Percentiles rank a stretch among this genome's conserved stretches.
phyloP scores from a whole-genome alignment of 2,329 filamentous ascomycete genomes.

The Talaromyces sp. region DNA sequence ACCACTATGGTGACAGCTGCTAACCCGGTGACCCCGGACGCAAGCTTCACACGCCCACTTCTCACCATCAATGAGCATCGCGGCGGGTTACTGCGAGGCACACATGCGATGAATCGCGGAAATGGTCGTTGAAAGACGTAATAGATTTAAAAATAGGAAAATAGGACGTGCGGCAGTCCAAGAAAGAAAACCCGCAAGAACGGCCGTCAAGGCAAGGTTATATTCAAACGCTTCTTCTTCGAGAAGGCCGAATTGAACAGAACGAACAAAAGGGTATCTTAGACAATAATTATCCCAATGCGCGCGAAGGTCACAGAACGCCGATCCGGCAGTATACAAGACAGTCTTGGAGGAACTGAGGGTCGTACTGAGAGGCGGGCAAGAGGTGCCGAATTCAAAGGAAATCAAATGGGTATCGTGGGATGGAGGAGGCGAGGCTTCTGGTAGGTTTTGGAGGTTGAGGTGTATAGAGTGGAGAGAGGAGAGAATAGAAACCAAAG shows the following conservation, averaged over 20 bases:
- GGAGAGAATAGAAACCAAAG: slow-evolving; percentile 26
- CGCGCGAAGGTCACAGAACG: slow-evolving; percentile 24
- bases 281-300: slow-evolving; percentile 32
- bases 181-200: slow-evolving; percentile 13
- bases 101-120: slow-evolving; percentile 46
- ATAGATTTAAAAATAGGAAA: slow-evolving; percentile 20
- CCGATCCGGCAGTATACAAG: slow-evolving; percentile 21
- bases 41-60: slow-evolving; percentile 98
- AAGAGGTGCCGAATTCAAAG: slow-evolving; percentile 15
- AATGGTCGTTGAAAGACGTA: slow-evolving; percentile 17
- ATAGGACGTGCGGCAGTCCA: slow-evolving; percentile 8
- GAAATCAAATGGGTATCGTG: slow-evolving; percentile 20
- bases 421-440: slow-evolving; percentile 14
- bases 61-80: slow-evolving; percentile 88
- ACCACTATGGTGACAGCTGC: slow-evolving; percentile 97
- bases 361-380: slow-evolving; percentile 12
- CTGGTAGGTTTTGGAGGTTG: slow-evolving; percentile 12
- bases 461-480: slow-evolving; percentile 23
- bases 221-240: slow-evolving; percentile 29
- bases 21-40: slow-evolving; percentile 96
- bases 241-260: slow-evolving; percentile 30
- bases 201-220: slow-evolving; percentile 37
- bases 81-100: slow-evolving; percentile 38
- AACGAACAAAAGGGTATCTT: slow-evolving; percentile 40
- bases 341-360: neutral